Evolutionary conservation across 2,329 filamentous ascomycete genomes (phyloP).

Genomic region (Arthrocladium fulminans): DNA sequence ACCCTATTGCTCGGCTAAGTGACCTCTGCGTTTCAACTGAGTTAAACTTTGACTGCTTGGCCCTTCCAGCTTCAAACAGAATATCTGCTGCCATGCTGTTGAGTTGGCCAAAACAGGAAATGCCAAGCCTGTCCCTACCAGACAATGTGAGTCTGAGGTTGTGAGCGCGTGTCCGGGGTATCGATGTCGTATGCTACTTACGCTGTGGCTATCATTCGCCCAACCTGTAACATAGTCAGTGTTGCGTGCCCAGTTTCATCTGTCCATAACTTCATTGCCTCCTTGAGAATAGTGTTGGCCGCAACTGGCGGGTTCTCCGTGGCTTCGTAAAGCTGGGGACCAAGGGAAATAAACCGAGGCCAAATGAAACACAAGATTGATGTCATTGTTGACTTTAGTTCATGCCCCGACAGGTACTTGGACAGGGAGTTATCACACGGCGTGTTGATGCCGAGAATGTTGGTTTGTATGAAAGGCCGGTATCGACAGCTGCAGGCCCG

Average conservation of each 20-base stretch:
- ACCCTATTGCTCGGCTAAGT: constrained; percentile 11
- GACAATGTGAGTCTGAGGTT: constrained; percentile 7
- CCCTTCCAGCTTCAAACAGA: constrained; percentile 5
- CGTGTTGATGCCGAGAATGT: constrained; percentile 10
- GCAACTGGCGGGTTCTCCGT: constrained; percentile 25
- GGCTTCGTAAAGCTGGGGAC: constrained; percentile 26
- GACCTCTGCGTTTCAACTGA: constrained; percentile 11
- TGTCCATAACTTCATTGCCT: constrained; percentile 31
- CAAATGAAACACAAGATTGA: constrained; percentile 27
- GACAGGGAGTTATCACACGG: not conserved
- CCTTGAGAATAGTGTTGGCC: constrained; percentile 29
- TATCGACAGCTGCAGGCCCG: not conserved
- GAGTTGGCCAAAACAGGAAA: constrained; percentile 12
- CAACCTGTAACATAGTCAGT: constrained; percentile 30
- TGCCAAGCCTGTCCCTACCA: constrained; percentile 13
- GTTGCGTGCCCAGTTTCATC: constrained; percentile 28
- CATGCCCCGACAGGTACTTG: constrained; percentile 21
- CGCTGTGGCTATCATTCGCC: constrained; percentile 27
- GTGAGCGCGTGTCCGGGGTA: not conserved
- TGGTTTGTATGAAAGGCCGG: not conserved
- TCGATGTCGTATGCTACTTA: constrained; percentile 2
- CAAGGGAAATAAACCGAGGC: constrained; percentile 29
- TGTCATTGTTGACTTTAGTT: constrained; percentile 27
- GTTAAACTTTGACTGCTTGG: not conserved
- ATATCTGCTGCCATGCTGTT: constrained; percentile 12